Conservation (phyloP, 805 yeast species). For the Yamadazyma olivae region DNA sequence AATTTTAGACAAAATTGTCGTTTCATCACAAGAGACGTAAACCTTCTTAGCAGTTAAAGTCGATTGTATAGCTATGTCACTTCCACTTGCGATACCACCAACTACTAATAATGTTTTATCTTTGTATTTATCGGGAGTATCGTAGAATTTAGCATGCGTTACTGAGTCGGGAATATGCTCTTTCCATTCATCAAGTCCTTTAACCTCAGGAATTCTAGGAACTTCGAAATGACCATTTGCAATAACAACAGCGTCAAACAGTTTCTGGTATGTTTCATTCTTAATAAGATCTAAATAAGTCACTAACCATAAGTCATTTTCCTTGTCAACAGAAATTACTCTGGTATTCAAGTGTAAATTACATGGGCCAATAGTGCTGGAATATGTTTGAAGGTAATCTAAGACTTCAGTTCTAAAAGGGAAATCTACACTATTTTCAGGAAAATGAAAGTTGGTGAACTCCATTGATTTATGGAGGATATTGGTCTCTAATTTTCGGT, state of each 20-base stretch:
- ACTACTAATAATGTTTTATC: slow-evolving; percentile 53
- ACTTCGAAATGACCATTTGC: slow-evolving; percentile 38
- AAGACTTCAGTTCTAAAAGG: slow-evolving; percentile 61
- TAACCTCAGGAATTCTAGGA: slow-evolving; percentile 32
- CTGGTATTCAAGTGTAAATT: slow-evolving; percentile 13
- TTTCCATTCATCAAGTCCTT: slow-evolving; percentile 29
- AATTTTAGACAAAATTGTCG: slow-evolving; percentile 1
- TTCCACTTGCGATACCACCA: slow-evolving; percentile 77
- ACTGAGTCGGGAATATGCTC: slow-evolving; percentile 20
- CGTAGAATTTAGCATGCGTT: slow-evolving; percentile 31
- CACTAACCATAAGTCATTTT: slow-evolving; percentile 11
- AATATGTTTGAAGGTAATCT: slow-evolving; percentile 55
- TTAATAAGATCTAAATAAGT: slow-evolving; percentile 5
- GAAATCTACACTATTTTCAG: slow-evolving; percentile 40
- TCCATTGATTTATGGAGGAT: slow-evolving; percentile 66
- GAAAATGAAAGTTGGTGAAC: slow-evolving; percentile 23
- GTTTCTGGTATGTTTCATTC: not conserved
- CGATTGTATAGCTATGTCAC: slow-evolving; percentile 65
- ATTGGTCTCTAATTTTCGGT: slow-evolving; percentile 66
- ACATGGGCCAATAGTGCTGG: slow-evolving; percentile 21
- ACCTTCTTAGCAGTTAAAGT: slow-evolving; percentile 34
- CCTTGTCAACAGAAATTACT: slow-evolving; percentile 11
- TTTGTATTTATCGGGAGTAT: slow-evolving; percentile 22
- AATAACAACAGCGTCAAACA: slow-evolving; percentile 36
- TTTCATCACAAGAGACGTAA: slow-evolving; percentile 16